Evolutionary conservation across 1,139 yeast species (phyloP).

Genomic region (Hyphopichia khmerensis): DNA sequence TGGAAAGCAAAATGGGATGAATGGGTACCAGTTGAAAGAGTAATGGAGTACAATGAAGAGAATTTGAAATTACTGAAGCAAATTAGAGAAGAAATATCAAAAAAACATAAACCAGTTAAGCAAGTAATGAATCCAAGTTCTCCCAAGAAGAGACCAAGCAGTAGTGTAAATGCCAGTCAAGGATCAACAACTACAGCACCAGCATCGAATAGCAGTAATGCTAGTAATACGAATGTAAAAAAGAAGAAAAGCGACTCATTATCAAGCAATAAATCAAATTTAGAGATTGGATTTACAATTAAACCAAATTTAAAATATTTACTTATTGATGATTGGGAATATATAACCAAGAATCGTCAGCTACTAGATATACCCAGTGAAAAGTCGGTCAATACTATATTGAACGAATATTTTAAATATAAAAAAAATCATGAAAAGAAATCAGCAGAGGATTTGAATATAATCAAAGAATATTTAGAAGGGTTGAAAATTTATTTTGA

Average conservation of each 20-base stretch:
- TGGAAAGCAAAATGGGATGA: conserved; percentile 98
- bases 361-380: conserved; percentile 61
- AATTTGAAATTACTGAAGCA: conserved; percentile 65
- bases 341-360: conserved; percentile 75
- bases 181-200: conserved; percentile 3
- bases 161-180: conserved; percentile 1
- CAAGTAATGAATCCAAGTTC: not conserved
- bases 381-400: conserved; percentile 50
- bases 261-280: not conserved
- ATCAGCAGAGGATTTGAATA: conserved; percentile 39
- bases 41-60: conserved; percentile 68
- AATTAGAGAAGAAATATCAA: conserved; percentile 43
- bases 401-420: conserved; percentile 43
- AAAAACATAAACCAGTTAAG: conserved; percentile 10
- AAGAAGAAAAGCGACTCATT: conserved; percentile 28
- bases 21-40: conserved; percentile 78
- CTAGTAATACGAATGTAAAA: conserved; percentile 13
- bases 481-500: conserved; percentile 82
- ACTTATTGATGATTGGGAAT: conserved; percentile 92
- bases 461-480: conserved; percentile 61
- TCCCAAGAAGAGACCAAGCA: not conserved
- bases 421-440: conserved; percentile 25
- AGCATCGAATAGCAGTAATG: not conserved
- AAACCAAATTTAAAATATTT: conserved; percentile 67
- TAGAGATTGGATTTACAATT: conserved; percentile 52